Percentiles rank a stretch among this genome's conserved stretches.
phyloP scores from a whole-genome alignment of 768 basidiomycete genomes.

The Grammothele lineata region DNA sequence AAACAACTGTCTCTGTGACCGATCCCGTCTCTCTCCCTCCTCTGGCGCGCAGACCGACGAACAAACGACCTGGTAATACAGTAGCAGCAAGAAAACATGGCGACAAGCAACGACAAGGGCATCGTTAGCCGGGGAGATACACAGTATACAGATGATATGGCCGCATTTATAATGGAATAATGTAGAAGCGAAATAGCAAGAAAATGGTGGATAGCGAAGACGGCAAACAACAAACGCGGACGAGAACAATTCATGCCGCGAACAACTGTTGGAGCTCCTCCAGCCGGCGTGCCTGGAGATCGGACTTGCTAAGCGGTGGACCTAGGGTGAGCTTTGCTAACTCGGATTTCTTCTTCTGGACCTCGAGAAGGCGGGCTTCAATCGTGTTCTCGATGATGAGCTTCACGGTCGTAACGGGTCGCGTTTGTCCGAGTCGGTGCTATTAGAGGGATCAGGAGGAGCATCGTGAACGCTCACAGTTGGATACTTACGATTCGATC shows the following conservation, averaged over 20 bases:
- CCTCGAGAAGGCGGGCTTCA: slow-evolving; percentile 87
- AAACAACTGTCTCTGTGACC: no score
- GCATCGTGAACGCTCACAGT: not conserved
- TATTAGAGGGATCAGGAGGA: slow-evolving; percentile 26
- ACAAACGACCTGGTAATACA: not conserved
- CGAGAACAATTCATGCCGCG: slow-evolving; percentile 23
- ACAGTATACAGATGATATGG: slow-evolving; percentile 8
- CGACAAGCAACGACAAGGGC: slow-evolving; percentile 3
- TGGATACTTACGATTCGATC: slow-evolving; percentile 81
- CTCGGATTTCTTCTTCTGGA: slow-evolving; percentile 92
- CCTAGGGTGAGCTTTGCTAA: slow-evolving; percentile 93
- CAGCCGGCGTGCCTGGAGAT: slow-evolving; percentile 81
- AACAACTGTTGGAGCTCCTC: slow-evolving; percentile 84
- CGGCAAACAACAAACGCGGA: no score
- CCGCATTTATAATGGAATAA: slow-evolving; percentile 12
- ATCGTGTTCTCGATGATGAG: slow-evolving; percentile 93
- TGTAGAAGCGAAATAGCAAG: not conserved
- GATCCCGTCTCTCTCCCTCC: not conserved
- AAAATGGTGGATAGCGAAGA: no score
- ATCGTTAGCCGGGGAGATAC: slow-evolving; percentile 5
- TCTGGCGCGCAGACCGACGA: not conserved
- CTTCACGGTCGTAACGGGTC: slow-evolving; percentile 88
- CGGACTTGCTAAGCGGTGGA: slow-evolving; percentile 81
- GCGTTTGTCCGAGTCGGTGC: slow-evolving; percentile 95
- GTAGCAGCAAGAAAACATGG: slow-evolving; percentile 12